phyloP scores from a whole-genome alignment of 2,329 filamentous ascomycete species.

The Clarireedia hainanense region DNA sequence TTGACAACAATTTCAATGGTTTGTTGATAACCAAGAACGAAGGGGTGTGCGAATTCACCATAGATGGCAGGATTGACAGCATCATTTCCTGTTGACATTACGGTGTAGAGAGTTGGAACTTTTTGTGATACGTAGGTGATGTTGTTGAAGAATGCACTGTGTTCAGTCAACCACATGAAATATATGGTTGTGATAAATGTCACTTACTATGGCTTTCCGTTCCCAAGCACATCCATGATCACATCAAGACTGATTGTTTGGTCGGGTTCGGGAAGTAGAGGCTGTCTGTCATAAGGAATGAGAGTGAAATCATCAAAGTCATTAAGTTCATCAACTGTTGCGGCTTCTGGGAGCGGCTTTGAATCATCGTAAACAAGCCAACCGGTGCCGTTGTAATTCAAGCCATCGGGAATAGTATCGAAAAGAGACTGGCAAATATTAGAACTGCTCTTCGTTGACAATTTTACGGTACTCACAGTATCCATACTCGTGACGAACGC shows the following conservation, averaged over 20 bases:
- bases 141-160: conserved; percentile 51
- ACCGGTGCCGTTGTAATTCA: conserved; percentile 64
- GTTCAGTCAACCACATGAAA: background rate
- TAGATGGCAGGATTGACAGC: conserved; percentile 55
- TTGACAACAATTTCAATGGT: conserved; percentile 71
- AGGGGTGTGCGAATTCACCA: conserved; percentile 55
- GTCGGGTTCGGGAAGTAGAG: conserved; percentile 53
- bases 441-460: conserved; percentile 3
- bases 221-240: conserved; percentile 57
- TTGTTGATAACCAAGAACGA: conserved; percentile 60
- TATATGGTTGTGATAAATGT: background rate
- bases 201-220: conserved; percentile 59
- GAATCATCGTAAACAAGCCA: conserved; percentile 51
- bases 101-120: conserved; percentile 61
- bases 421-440: conserved; percentile 49
- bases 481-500: conserved; percentile 65
- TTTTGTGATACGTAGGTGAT: conserved; percentile 56
- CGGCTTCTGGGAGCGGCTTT: conserved; percentile 41
- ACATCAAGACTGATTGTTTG: conserved; percentile 55
- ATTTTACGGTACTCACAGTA: conserved; percentile 26
- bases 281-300: conserved; percentile 58
- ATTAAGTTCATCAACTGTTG: conserved; percentile 51
- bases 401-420: conserved; percentile 48
- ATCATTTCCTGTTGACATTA: conserved; percentile 44
- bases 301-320: conserved; percentile 69